These are phyloP conservation scores for Penicillium cataractarum DNA, from an alignment of 495 filamentous ascomycete species.

Conservation along the genomic window DNA sequence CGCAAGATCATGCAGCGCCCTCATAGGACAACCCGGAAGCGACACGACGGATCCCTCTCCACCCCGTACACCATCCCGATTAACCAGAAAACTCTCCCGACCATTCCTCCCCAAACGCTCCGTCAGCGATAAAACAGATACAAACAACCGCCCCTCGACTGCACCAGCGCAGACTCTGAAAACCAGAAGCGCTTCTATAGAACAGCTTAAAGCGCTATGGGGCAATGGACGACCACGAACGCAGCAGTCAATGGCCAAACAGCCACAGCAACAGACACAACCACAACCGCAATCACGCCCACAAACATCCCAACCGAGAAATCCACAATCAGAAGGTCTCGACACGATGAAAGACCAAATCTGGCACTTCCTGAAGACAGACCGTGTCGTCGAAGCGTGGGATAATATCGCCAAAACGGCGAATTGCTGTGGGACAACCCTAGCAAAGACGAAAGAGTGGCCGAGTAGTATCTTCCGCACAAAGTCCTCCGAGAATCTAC, in stretches of 20 bases:
- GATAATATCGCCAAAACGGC: conserved; percentile 33
- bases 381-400: conserved; percentile 46
- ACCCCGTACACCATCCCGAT: conserved; percentile 27
- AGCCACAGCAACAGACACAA: too few species aligned
- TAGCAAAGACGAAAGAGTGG: conserved; percentile 34
- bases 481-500: conserved; percentile 27
- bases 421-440: conserved; percentile 9
- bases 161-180: conserved; percentile 34
- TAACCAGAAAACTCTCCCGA: conserved; percentile 36
- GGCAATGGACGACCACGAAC: conserved; percentile 25
- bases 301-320: conserved; percentile 5
- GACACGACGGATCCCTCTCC: conserved; percentile 13
- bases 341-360: conserved; percentile 45
- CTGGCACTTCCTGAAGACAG: conserved; percentile 43
- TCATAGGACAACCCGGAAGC: conserved; percentile 14
- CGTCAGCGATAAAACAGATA: conserved; percentile 23
- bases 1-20: conserved; percentile 32
- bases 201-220: conserved; percentile 32
- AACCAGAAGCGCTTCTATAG: conserved; percentile 34
- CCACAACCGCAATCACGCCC: conserved; percentile 10
- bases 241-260: conserved; percentile 18
- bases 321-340: conserved; percentile 13
- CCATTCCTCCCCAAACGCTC: conserved; percentile 33
- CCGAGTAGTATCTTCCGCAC: conserved; percentile 42
- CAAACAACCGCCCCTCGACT: conserved; percentile 30